phyloP scores from a whole-genome alignment of 2,329 filamentous ascomycete species.

The Monilinia fructicola region DNA sequence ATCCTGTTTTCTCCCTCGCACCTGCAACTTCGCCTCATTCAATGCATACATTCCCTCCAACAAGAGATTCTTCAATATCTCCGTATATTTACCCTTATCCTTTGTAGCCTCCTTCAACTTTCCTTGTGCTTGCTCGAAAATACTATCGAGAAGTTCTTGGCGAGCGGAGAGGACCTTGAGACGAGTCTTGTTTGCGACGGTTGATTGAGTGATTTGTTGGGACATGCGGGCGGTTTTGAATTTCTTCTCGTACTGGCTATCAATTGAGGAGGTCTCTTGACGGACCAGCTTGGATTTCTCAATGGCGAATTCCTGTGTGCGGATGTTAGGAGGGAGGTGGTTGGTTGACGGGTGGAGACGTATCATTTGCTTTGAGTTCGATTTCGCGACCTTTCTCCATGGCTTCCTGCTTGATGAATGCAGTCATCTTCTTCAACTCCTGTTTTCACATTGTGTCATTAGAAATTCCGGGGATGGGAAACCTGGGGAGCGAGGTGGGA shows the following conservation, averaged over 20 bases:
- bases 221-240: slow-evolving; percentile 98
- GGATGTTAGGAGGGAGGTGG: slow-evolving; percentile 16
- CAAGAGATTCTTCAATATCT: slow-evolving; percentile 73
- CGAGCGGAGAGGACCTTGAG: slow-evolving; percentile 83
- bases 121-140: slow-evolving; percentile 79
- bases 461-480: background rate
- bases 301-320: slow-evolving; percentile 77
- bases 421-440: slow-evolving; percentile 99
- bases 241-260: slow-evolving; percentile 94
- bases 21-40: slow-evolving; percentile 71
- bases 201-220: slow-evolving; percentile 97
- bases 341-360: slow-evolving; percentile 7
- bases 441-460: slow-evolving; percentile 18
- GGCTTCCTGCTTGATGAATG: slow-evolving; percentile 99
- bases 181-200: slow-evolving; percentile 92
- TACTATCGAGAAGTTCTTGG: slow-evolving; percentile 85
- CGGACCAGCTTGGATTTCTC: slow-evolving; percentile 98
- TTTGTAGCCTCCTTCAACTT: slow-evolving; percentile 66
- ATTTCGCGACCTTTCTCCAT: slow-evolving; percentile 97
- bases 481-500: background rate
- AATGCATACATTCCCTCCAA: slow-evolving; percentile 89
- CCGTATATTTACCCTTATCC: slow-evolving; percentile 73
- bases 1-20: slow-evolving; percentile 80
- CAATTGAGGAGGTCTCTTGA: slow-evolving; percentile 90
- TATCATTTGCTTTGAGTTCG: slow-evolving; percentile 92